Evolutionary conservation across 2,329 filamentous ascomycete species (phyloP), one percentile per base, ranked within the genome.

Genomic region (Diaporthe sp.): DNA sequence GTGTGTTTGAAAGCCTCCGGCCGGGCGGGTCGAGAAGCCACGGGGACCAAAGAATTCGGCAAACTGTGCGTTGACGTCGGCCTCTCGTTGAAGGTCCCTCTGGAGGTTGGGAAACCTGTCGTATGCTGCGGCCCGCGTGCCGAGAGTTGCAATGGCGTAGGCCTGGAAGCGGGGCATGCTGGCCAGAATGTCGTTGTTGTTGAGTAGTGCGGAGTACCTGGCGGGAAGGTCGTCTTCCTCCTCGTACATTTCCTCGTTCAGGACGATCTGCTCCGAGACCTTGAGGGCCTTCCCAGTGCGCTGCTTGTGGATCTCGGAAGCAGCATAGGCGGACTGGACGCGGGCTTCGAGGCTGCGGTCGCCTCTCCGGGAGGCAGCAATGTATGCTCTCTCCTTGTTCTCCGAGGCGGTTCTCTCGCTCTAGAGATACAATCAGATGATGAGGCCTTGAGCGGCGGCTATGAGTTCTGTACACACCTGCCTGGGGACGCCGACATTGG

Each of bases 191-290:
- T 60, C 57, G n/a, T 72, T 72, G 57, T 76, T 76, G 65, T 51
- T 17, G 13, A 74, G 71, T 25, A 73, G 58, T 6, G 70, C 75
- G 1, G 71, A 63, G 51, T 63, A 60, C 5, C 58, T 51, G 76
- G 91, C 88, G 1, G 93, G 92, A 34, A 94, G 82, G 74, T 96
- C 94, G 79, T 98, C 94, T 81, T 98, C 94, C 83, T 98, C 96
- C 81, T 98, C 95, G 82, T 98, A 98, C 95, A 98, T 98, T 83
- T 97, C 95, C 83, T 98, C 96, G 77, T 95, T 95, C 79, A 94
- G 87, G 17, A 98, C 95, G 84, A 97, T 95, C 81, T 97, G 91
- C 83, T 96, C 94, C 37, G 93, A 95, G 75, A 98, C 94, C 79
- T 92, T 92, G 76, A 98, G 89, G 2, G 90, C 92, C 79, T 95